A percentile compares a stretch with the other conserved stretches of the same genome.
Evolutionary conservation across 257 asterid species (phyloP).

Genomic region (Nicotiana attenuata): DNA sequence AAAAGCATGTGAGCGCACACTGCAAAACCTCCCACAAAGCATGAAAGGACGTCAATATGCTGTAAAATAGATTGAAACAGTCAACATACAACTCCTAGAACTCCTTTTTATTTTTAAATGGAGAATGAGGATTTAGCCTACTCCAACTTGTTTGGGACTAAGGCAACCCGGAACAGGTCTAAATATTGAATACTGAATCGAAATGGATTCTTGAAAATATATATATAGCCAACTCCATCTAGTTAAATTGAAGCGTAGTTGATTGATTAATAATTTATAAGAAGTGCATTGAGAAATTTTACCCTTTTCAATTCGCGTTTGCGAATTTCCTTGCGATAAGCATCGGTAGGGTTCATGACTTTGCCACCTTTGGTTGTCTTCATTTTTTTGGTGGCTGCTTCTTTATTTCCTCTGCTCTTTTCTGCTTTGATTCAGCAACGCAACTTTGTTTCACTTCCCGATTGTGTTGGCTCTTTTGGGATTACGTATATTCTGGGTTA

Average conservation of each 20-base stretch:
- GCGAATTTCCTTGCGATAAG: slow-evolving; percentile 88
- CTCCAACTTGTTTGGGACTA: no score
- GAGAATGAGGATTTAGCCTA: no score
- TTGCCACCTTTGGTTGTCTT: slow-evolving; percentile 99
- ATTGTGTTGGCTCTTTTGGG: background rate
- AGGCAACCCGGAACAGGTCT: background rate
- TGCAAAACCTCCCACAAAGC: no score
- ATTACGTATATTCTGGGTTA: no score
- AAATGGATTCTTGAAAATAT: no score
- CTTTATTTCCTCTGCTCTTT: background rate
- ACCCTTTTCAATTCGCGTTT: slow-evolving; percentile 58
- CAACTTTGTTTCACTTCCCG: background rate
- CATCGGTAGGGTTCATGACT: slow-evolving; percentile 99
- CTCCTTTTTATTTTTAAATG: no score
- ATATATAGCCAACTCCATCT: no score
- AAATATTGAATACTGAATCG: background rate
- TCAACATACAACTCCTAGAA: no score
- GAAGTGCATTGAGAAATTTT: background rate
- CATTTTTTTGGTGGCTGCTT: slow-evolving; percentile 43
- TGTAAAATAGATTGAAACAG: no score
- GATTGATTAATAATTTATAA: background rate
- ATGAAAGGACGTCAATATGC: no score
- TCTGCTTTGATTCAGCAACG: background rate
- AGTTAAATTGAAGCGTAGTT: no score
- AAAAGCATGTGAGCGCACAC: no score